These are phyloP conservation scores for Aspergillus sp. DNA, from an alignment of 2,329 filamentous ascomycete species.

Conservation along the genomic window DNA sequence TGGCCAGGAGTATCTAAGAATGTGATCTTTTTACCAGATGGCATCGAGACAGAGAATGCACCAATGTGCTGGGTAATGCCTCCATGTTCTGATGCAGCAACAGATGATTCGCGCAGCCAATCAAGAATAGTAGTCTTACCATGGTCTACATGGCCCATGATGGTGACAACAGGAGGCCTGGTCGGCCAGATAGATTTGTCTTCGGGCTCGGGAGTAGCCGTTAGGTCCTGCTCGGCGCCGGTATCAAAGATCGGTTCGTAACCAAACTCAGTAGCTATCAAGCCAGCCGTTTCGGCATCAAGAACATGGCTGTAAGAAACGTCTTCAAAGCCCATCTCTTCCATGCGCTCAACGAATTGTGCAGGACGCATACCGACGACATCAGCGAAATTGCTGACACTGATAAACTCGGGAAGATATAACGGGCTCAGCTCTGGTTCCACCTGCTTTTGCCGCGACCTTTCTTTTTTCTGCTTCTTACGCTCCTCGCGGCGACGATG, in stretches of 20 bases:
- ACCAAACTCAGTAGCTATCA: constrained; percentile 90
- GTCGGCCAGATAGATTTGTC: constrained; percentile 68
- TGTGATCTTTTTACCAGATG: constrained; percentile 84
- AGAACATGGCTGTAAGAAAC: constrained; percentile 80
- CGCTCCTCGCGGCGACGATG: constrained; percentile 34
- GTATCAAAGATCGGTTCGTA: constrained; percentile 77
- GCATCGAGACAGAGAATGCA: constrained; percentile 88
- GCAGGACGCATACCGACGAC: constrained; percentile 70
- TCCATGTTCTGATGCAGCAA: constrained; percentile 88
- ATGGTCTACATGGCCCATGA: constrained; percentile 99
- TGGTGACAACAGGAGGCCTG: constrained; percentile 91
- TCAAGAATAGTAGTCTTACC: constrained; percentile 97
- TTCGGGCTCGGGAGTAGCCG: constrained; percentile 65
- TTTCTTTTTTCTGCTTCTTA: constrained; percentile 44
- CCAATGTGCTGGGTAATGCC: constrained; percentile 99
- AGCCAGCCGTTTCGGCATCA: constrained; percentile 82
- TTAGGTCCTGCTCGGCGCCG: constrained; percentile 65
- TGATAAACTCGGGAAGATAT: constrained; percentile 86
- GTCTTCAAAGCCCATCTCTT: constrained; percentile 86
- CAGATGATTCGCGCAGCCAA: constrained; percentile 86
- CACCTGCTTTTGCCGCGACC: constrained; percentile 41
- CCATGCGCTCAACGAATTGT: constrained; percentile 72
- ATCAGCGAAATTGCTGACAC: constrained; percentile 75
- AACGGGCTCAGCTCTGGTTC: constrained; percentile 59
- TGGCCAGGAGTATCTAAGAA: constrained; percentile 97